Conservation (phyloP, 169 alveolate genomes). For the Eimeria mitis region DNA sequence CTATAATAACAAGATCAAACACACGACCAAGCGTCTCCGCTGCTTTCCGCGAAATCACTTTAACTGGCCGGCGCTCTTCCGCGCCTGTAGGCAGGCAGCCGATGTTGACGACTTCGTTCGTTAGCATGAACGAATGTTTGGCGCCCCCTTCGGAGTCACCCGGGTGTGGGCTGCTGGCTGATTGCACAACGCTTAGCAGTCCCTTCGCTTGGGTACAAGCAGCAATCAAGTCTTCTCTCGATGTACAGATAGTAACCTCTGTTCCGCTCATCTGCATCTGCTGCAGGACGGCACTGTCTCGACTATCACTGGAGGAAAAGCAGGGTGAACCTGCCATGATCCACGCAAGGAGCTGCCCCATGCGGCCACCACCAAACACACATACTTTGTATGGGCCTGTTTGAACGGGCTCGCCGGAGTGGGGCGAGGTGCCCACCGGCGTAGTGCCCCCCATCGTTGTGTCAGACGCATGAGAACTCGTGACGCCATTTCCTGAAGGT, state of each 20-base stretch:
- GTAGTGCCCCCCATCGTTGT: neutral
- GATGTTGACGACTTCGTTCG: neutral
- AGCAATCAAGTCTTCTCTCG: conserved; percentile 58
- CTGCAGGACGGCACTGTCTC: conserved; percentile 23
- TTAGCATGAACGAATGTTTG: conserved; percentile 1
- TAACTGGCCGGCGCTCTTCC: conserved; percentile 43
- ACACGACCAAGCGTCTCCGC: neutral
- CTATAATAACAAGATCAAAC: conserved; percentile 42
- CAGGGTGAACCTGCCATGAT: conserved; percentile 58
- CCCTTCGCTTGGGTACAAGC: conserved; percentile 15
- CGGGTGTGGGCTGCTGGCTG: neutral
- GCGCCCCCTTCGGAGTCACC: conserved; percentile 8
- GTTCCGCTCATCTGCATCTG: conserved; percentile 23
- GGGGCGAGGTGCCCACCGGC: neutral
- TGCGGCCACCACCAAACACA: conserved; percentile 78
- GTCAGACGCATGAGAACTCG: neutral
- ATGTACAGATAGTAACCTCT: conserved; percentile 57
- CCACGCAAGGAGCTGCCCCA: conserved; percentile 82
- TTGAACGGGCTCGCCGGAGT: neutral
- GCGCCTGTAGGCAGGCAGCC: neutral
- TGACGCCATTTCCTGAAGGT: conserved; percentile 14
- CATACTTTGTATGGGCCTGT: conserved; percentile 63
- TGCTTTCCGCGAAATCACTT: conserved; percentile 51
- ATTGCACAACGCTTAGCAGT: conserved; percentile 5
- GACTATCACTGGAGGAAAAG: neutral